phyloP scores from a whole-genome alignment of 345 rosid genomes.

The Euphorbia pulcherrima region DNA sequence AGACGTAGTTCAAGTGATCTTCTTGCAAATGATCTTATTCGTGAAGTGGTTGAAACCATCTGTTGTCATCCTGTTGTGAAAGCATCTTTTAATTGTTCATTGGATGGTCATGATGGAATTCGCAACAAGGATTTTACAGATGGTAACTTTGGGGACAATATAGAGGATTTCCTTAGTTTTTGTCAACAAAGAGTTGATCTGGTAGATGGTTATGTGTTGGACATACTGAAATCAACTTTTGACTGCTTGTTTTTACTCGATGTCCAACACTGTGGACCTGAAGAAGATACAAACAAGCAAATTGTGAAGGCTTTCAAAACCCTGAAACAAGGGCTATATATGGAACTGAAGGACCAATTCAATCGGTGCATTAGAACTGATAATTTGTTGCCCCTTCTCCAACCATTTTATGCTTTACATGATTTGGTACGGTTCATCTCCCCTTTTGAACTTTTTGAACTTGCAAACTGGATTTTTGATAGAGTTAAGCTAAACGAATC shows the following conservation, averaged over 20 bases:
- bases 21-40: constrained; percentile 30
- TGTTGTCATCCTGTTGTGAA: constrained; percentile 60
- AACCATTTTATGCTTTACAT: constrained; percentile 50
- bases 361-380: constrained; percentile 45
- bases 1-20: constrained; percentile 30
- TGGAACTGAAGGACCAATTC: constrained; percentile 41
- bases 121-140: constrained; percentile 25
- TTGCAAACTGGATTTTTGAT: constrained; percentile 54
- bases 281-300: constrained; percentile 30
- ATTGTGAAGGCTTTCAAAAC: constrained; percentile 40
- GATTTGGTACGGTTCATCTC: constrained; percentile 51
- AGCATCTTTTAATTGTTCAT: constrained; percentile 45
- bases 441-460: constrained; percentile 65
- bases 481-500: constrained; percentile 33
- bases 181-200: constrained; percentile 41
- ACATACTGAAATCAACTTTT: constrained; percentile 50
- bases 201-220: constrained; percentile 53
- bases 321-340: constrained; percentile 42
- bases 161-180: constrained; percentile 40
- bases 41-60: constrained; percentile 52
- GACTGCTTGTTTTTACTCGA: constrained; percentile 40
- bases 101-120: constrained; percentile 38
- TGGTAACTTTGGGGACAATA: constrained; percentile 29
- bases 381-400: constrained; percentile 43
- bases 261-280: constrained; percentile 22